Percentiles rank a stretch among this genome's conserved stretches.
These are phyloP conservation scores for Pseudogymnoascus verrucosus DNA, from an alignment of 2,329 filamentous ascomycete species.

Conservation along the genomic window DNA sequence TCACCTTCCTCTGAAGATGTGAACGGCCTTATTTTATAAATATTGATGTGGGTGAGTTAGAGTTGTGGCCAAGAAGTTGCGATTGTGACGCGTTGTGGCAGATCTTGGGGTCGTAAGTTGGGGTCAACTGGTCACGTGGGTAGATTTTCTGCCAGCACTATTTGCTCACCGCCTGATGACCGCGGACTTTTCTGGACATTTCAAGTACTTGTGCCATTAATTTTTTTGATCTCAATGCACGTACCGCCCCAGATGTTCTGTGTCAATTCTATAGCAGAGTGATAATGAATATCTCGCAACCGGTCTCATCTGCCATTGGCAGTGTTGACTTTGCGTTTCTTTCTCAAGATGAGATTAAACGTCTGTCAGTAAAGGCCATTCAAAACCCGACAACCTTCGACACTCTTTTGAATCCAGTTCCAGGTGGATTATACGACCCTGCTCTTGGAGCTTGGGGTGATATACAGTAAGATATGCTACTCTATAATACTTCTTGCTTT, in stretches of 20 bases:
- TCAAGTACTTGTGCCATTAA: conserved; percentile 6
- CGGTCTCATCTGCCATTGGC: conserved; percentile 73
- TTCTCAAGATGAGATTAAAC: conserved; percentile 71
- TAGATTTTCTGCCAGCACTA: conserved; percentile 5
- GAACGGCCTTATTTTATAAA: neutral
- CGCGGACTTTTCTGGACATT: conserved; percentile 6
- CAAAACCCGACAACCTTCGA: conserved; percentile 94
- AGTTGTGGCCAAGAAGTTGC: neutral
- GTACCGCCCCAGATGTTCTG: conserved; percentile 9
- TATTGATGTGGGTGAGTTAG: neutral
- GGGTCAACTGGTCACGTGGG: conserved; percentile 5
- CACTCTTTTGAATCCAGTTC: conserved; percentile 77
- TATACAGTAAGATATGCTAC: conserved; percentile 53
- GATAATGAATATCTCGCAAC: conserved; percentile 67
- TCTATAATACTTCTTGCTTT: conserved; percentile 11
- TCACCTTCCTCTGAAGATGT: neutral
- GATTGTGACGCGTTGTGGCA: conserved; percentile 1
- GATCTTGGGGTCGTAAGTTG: conserved; percentile 2
- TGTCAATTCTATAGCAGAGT: conserved; percentile 2
- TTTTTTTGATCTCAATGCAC: conserved; percentile 8
- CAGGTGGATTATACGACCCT: conserved; percentile 85
- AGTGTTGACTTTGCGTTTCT: conserved; percentile 88
- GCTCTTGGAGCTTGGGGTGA: conserved; percentile 87
- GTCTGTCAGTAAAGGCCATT: conserved; percentile 87
- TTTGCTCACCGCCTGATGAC: conserved; percentile 7